A percentile compares a stretch with the other conserved stretches of the same genome.
Evolutionary conservation across 2,329 filamentous ascomycete genomes (phyloP).

Genomic region (Penicillium sp.): DNA sequence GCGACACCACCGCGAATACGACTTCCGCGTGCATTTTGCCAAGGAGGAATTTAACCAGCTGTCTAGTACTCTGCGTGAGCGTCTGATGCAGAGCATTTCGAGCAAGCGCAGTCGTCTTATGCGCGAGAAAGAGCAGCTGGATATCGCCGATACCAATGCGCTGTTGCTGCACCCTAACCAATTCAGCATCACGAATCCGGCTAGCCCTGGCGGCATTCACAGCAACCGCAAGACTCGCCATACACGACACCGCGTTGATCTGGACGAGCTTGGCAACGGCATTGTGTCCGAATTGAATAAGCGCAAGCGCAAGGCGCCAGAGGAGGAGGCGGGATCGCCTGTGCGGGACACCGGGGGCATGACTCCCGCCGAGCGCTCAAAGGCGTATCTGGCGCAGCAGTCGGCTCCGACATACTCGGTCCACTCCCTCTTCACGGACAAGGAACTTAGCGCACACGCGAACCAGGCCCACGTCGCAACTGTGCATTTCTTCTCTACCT

Average conservation of each 20-base stretch:
- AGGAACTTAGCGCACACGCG: constrained; percentile 61
- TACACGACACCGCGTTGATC: constrained; percentile 57
- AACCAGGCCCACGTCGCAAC: constrained; percentile 61
- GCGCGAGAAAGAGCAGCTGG: constrained; percentile 65
- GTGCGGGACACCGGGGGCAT: constrained; percentile 49
- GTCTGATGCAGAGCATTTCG: constrained; percentile 57
- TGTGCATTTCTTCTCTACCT: constrained; percentile 57
- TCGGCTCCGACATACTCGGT: constrained; percentile 60
- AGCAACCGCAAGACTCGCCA: constrained; percentile 62
- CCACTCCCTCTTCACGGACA: constrained; percentile 64
- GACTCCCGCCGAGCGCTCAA: constrained; percentile 53
- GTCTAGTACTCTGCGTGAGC: constrained; percentile 58
- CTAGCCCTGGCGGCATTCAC: constrained; percentile 59
- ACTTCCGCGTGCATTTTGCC: constrained; percentile 60
- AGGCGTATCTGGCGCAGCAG: constrained; percentile 55
- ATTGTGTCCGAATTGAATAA: constrained; percentile 50
- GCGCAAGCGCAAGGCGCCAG: constrained; percentile 58
- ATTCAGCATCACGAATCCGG: constrained; percentile 64
- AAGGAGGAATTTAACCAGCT: constrained; percentile 62
- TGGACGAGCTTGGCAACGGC: constrained; percentile 52
- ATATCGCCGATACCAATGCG: constrained; percentile 64
- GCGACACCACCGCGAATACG: constrained; percentile 56
- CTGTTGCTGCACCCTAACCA: constrained; percentile 64
- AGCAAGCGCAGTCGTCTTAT: constrained; percentile 57
- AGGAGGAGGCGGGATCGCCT: constrained; percentile 60